Evolutionary conservation across 306 rosid species (phyloP), one percentile per base, ranked within the genome.

Genomic region (Pterocarpus santalinus): DNA sequence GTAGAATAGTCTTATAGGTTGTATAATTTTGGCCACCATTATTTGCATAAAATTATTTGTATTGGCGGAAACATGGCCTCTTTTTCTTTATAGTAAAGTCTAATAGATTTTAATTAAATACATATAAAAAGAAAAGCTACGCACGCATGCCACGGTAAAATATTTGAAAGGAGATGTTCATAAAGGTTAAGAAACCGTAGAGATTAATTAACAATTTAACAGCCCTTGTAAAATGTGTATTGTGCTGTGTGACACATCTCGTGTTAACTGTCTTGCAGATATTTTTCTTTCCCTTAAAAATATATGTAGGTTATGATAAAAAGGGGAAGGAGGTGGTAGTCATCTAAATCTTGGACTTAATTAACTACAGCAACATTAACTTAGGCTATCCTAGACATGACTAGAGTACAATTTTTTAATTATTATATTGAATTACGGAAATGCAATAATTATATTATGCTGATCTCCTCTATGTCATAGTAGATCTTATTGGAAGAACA

Each of bases 11-110:
- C 47, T 22, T 49, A 51, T 69, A 78, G 62, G 44, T 16, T 79
- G 30, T 11, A 68, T 8, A 35, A 5, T 61, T 68, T 47, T 56
- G 60, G 72, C 30, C 73, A 28, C 44, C 84, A 64, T 16, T 66
- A 53, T 65, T 68, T 65, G 3, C 33, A 66, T 65, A 41, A 39
- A 53, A 7, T 65, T 52, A 46, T 81, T 36, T 51, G 57, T 36
- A 35, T 67, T 35, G 72, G 72, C 65, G 65, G 65, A 67, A 68
- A 82, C 65, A 65, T 49, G 81, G 14, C 69, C 28, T 10, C 65
- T 57, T 44, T 81, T 36, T 81, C 36, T 67, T 44, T 61, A 53
- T 49, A 5, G 39, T 51, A 36, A 77, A 65, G 81, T 47, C 15
- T 12, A 47, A 12, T 12, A 2, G n/a, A 9, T 47, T 47, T 9